phyloP scores from a whole-genome alignment of 148 eudicot genomes.

The Salicornia ramosissima region DNA sequence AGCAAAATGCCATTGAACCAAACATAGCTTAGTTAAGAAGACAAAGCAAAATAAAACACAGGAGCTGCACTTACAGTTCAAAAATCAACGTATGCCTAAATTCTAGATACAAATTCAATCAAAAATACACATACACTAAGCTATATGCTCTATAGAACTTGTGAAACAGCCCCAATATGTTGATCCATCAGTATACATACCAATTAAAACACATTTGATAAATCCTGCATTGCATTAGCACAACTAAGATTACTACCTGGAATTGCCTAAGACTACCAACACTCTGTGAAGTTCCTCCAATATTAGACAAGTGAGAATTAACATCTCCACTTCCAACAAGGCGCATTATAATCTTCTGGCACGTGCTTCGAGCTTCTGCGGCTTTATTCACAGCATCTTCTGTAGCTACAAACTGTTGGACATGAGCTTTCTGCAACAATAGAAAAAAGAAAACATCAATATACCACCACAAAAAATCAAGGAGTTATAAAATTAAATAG shows the following conservation, averaged over 20 bases:
- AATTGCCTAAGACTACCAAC: slow-evolving; percentile 87
- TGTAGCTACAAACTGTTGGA: slow-evolving; percentile 97
- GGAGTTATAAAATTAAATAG: neutral
- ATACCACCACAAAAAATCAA: neutral
- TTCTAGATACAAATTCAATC: neutral
- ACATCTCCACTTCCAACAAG: slow-evolving; percentile 76
- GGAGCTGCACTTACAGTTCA: neutral
- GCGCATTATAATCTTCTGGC: slow-evolving; percentile 74
- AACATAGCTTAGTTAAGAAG: neutral
- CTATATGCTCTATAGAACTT: too few relatives aligned
- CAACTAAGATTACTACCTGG: slow-evolving; percentile 49
- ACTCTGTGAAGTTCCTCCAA: slow-evolving; percentile 69
- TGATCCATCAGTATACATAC: neutral
- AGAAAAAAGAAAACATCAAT: neutral
- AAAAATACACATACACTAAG: neutral
- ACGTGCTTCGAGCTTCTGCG: slow-evolving; percentile 74
- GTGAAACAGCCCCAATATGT: neutral
- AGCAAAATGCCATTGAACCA: too few relatives aligned
- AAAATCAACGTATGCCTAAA: neutral
- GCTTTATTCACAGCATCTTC: slow-evolving; percentile 97
- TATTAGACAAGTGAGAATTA: slow-evolving; percentile 42
- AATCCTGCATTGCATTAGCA: neutral
- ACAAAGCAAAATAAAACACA: neutral
- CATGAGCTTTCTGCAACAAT: slow-evolving; percentile 83
- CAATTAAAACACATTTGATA: neutral